Conservation (phyloP, 1,284 basidiomycete species). For the Flammula alnicola region DNA sequence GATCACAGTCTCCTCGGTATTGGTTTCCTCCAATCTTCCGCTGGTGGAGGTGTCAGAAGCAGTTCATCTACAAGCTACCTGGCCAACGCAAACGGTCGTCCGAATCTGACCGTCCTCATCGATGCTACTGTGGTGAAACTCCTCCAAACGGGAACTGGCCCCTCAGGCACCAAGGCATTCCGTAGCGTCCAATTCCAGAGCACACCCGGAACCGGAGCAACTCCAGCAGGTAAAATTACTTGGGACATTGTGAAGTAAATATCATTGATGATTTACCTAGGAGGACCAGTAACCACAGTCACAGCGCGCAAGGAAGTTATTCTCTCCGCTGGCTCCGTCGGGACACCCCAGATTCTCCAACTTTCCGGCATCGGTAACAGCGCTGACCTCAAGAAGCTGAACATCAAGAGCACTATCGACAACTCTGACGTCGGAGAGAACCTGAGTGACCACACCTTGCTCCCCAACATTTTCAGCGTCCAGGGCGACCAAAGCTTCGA, state of each 20-base stretch:
- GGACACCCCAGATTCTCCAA: slow-evolving; percentile 27
- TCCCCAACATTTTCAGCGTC: no score
- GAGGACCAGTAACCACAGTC: slow-evolving; percentile 3
- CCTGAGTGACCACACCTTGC: no score
- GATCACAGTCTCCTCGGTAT: neutral
- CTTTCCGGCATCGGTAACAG: slow-evolving; percentile 30
- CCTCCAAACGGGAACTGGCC: neutral
- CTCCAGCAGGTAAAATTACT: slow-evolving; percentile 3
- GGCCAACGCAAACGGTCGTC: no score
- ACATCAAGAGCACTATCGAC: slow-evolving; percentile 19
- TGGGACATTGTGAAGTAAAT: no score
- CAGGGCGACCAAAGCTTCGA: slow-evolving; percentile 48
- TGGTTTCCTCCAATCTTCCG: neutral
- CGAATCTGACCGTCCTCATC: no score
- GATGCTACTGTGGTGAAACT: neutral
- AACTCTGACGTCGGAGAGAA: slow-evolving; percentile 38
- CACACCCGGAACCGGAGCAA: neutral
- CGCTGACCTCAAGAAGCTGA: slow-evolving; percentile 14
- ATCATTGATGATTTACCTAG: no score
- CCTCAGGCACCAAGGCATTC: neutral
- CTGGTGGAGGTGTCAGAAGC: neutral
- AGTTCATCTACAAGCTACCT: neutral
- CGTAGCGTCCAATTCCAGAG: neutral
- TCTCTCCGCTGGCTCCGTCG: slow-evolving; percentile 27
- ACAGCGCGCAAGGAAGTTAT: no score